Evolutionary conservation across 306 rosid species (phyloP).

Genomic region (Acmispon strigosus): DNA sequence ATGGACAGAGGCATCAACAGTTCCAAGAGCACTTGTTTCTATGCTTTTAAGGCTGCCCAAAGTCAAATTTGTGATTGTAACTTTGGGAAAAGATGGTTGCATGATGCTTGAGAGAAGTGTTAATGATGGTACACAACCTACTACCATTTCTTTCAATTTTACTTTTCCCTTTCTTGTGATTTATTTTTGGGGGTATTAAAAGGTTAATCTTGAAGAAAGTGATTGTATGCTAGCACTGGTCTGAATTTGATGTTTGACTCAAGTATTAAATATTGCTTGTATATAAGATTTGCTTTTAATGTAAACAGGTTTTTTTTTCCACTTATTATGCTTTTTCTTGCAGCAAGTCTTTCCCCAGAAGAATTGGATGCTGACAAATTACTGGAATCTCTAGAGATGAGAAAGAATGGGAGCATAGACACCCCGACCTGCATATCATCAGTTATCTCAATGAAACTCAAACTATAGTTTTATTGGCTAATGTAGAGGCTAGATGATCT

Average conservation of each 20-base stretch:
- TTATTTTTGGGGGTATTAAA: background rate
- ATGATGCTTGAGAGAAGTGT: slow-evolving; percentile 78
- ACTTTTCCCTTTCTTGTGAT: background rate
- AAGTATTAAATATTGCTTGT: background rate
- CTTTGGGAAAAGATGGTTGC: slow-evolving; percentile 92
- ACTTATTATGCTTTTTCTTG: slow-evolving; percentile 27
- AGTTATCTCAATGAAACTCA: slow-evolving; percentile 34
- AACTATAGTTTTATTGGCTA: background rate
- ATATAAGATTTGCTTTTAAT: slow-evolving; percentile 6
- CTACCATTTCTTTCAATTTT: background rate
- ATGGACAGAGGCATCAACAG: slow-evolving; percentile 71
- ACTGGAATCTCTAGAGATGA: slow-evolving; percentile 41
- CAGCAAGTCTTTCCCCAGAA: slow-evolving; percentile 48
- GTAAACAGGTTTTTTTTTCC: slow-evolving; percentile 19
- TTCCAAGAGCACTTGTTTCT: slow-evolving; percentile 72
- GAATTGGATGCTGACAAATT: slow-evolving; percentile 57
- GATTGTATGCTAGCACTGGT: background rate
- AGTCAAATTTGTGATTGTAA: slow-evolving; percentile 68
- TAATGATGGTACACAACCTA: slow-evolving; percentile 28
- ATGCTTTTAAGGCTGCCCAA: slow-evolving; percentile 75
- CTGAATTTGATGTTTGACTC: background rate
- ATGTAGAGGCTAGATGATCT: too few relatives aligned
- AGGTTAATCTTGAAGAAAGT: background rate
- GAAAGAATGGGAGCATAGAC: slow-evolving; percentile 33
- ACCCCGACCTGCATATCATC: slow-evolving; percentile 55